These are phyloP conservation scores for Debaryomyces subglobosus DNA, from an alignment of 1,139 yeast genomes.

Conservation along the genomic window DNA sequence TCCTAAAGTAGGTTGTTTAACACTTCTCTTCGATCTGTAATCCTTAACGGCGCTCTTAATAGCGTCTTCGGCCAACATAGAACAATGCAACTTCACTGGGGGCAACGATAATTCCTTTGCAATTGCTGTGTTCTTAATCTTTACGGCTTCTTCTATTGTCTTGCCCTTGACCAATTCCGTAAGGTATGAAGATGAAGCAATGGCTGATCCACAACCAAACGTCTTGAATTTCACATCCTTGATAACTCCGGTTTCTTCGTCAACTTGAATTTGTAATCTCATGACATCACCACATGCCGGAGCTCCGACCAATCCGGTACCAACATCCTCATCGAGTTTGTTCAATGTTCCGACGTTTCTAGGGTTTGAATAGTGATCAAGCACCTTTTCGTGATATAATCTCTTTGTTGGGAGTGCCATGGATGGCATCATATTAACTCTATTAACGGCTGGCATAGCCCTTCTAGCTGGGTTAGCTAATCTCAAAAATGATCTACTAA, in stretches of 20 bases:
- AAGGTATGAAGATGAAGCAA: constrained; percentile 92
- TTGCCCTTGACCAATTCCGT: constrained; percentile 96
- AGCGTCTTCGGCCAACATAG: constrained; percentile 98
- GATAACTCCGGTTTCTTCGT: constrained; percentile 86
- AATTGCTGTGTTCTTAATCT: constrained; percentile 86
- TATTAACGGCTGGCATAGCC: constrained; percentile 13
- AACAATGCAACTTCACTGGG: constrained; percentile 95
- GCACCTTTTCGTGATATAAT: constrained; percentile 70
- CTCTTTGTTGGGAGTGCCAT: constrained; percentile 21
- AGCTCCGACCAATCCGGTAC: constrained; percentile 97
- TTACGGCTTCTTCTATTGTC: constrained; percentile 90
- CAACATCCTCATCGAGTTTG: constrained; percentile 77
- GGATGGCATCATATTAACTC: constrained; percentile 11
- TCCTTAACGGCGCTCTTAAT: constrained; percentile 97
- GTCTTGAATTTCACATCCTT: constrained; percentile 97
- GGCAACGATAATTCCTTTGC: constrained; percentile 94
- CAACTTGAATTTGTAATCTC: constrained; percentile 94
- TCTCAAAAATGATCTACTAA: constrained; percentile 28
- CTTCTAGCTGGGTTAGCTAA: constrained; percentile 16
- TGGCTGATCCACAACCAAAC: constrained; percentile 97
- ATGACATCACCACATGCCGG: constrained; percentile 99
- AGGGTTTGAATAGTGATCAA: constrained; percentile 96
- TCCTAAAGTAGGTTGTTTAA: constrained; percentile 52
- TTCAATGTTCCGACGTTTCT: constrained; percentile 94
- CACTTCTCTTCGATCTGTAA: constrained; percentile 72